phyloP scores from a whole-genome alignment of 1,284 basidiomycete genomes.

The Laetiporus sulphureus region DNA sequence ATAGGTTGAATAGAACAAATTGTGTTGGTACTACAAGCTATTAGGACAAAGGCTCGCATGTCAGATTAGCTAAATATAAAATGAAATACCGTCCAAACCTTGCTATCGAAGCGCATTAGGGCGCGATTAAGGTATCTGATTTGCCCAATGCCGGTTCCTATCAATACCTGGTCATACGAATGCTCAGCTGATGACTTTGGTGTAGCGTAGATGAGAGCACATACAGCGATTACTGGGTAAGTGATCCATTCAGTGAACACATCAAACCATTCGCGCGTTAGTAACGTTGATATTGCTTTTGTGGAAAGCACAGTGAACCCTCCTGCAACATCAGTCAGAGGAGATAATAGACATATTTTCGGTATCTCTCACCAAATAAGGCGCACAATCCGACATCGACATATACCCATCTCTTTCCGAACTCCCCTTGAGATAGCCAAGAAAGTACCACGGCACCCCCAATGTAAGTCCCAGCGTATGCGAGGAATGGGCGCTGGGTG shows the following conservation, averaged over 20 bases:
- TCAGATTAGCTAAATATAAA: too few species aligned
- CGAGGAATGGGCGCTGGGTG: constrained; percentile 62
- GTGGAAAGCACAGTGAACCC: constrained; percentile 94
- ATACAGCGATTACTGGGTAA: constrained; percentile 65
- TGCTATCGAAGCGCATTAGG: constrained; percentile 84
- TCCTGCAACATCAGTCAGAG: constrained; percentile 36
- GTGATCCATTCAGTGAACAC: constrained; percentile 76
- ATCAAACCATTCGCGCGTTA: constrained; percentile 70
- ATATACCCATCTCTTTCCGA: constrained; percentile 68
- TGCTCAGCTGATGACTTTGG: neutral
- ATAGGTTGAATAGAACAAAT: constrained; percentile 86
- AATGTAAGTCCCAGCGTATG: constrained; percentile 65
- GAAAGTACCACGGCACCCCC: constrained; percentile 51
- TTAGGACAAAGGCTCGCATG: too few species aligned
- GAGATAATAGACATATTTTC: neutral
- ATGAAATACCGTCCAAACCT: too few species aligned
- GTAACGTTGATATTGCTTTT: constrained; percentile 84
- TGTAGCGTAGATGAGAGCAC: neutral
- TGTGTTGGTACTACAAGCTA: constrained; percentile 90
- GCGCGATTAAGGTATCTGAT: constrained; percentile 89
- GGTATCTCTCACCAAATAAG: constrained; percentile 56
- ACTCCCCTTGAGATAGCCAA: constrained; percentile 48
- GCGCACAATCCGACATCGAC: constrained; percentile 89
- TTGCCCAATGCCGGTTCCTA: constrained; percentile 81
- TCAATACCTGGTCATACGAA: constrained; percentile 49